Base-by-base conservation (phyloP, 768 basidiomycete genomes). In the Lanmaoa rubissima region DNA sequence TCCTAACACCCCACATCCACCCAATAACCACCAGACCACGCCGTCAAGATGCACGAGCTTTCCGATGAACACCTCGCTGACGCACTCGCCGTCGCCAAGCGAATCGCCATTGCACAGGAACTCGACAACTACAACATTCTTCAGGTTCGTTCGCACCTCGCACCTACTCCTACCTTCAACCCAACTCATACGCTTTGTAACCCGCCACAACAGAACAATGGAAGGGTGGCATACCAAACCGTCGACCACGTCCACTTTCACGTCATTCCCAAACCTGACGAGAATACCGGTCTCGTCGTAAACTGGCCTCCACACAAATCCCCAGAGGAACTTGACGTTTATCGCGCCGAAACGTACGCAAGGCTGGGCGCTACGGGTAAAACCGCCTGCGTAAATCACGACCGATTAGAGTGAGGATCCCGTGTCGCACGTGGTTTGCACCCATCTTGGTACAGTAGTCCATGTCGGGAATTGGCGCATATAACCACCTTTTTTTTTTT, bases 191-290 rank as follows among this genome's bases (percentile, higher is more conserved):
- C 28, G 6, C 28, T 28, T 24, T 24, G 41, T 21, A 10, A 41
- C 13, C 2, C 8, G 35, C 17, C 72, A 47, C n/a, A 4, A 34
- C 59, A 86, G 85, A 89, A 88, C 75, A 89, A 88, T 65, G 87
- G 87, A 6, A 68, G 75, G 51, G 75, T 82, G 62, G 87, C 81
- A 52, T 85, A 80, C 64, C 85, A 83, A 74, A 77, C 79, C 39
- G 92, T 96, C 40, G 81, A 85, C 54, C 93, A 96, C 66, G 92
- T 93, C 9, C 93, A 95, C 70, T 94, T 93, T 75, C 93, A 98
- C 66, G 79, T 97, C 61, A 95, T 97, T 58, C 91, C 92, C 11
- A 98, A 97, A 71, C 92, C 90, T 11, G 81, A 86, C 49, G 67
- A 78, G 4, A 17, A 40, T 0, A 83, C 87, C 61, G 96, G 96